Evolutionary conservation across 352 stramenopile species (phyloP), one percentile per base, ranked within the genome.

Genomic region (Pythium dissimile): DNA sequence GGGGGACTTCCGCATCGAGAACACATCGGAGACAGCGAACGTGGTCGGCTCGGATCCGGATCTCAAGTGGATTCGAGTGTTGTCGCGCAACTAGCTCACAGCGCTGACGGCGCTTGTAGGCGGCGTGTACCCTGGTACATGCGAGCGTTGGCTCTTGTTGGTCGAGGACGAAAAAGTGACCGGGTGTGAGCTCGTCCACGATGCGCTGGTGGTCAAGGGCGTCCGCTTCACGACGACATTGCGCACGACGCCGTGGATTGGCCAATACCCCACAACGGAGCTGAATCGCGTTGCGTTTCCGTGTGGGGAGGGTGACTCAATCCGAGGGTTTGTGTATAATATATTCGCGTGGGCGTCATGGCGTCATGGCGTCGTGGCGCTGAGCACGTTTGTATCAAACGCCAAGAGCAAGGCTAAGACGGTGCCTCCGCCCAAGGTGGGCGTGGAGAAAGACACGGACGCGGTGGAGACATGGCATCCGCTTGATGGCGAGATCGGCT

Each of bases 121-220:
- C 28, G 37, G 43, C 13, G 13, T 56, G 8, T 52, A 45, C 26
- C 18, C 38, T 26, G 55, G 38, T n/a, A 28, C 41, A 8, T 20
- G 31, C 15, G 55, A 63, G 37, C 55, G 57, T 16, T 56, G 55
- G 45, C 10, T 63, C 18, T 24, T 52, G 13, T 26, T 62, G 34
- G 13, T 55, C 8, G 30, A 45, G 5, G 46, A 23, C 26, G 55
- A 63, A 35, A 10, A 2, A 0, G 12, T 52, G 6, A 30, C 23
- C 6, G 13, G 32, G 2, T 13, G 49, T 9, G 54, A 55, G 13
- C 3, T 55, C 15, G 34, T 49, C 2, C 24, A 42, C 20, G 26
- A 52, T 15, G 26, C 26, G 8, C 2, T 9, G 21, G 54, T 48
- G 3, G 27, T 62, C 0, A 48, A 43, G n/a, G 35, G 27, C 2